Evolutionary conservation across 2,329 filamentous ascomycete species (phyloP), one percentile per base, ranked within the genome.

Genomic region (Paecilomyces fulvus): DNA sequence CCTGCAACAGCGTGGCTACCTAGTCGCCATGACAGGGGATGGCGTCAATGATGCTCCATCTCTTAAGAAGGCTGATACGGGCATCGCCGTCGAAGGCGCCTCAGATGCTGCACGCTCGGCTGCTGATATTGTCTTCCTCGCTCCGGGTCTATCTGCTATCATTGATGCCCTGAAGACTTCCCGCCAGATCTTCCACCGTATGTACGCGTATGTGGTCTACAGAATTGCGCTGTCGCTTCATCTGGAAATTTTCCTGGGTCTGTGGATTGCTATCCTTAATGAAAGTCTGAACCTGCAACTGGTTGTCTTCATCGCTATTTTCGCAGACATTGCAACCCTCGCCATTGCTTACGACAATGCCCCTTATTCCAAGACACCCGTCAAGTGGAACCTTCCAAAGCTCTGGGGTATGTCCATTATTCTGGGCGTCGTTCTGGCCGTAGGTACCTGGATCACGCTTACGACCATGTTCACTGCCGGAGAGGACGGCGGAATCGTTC

Each of bases 131-230:
- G 90, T 96, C 66, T 95, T 95, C 82, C 84, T 95, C 71, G 90
- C 89, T 65, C 90, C 90, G 55, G 91, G 90, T 80, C 85, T 95
- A 60, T 91, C 90, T 75, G 89, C 90, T 61, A 95, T 95, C 73
- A 95, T 95, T 67, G 90, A 95, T 72, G 90, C 90, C 59, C 83
- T 95, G 65, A 95, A 95, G 80, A 95, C 89, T 63, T 92, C 90
- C 30, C 89, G 91, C 68, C 90, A 95, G 75, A 95, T 96, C 74
- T 95, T 95, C 81, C 90, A 95, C 79, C 89, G 91, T 68, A 95
- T 96, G 90, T 94, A 95, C 78, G 88, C 90, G 58, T 96, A 95
- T 79, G 89, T 96, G 63, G 88, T 95, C 68, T 95, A 95, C 80
- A 89, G 91, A 83, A 95, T 96, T 69, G 90, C 91, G 52, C 79